Base-by-base conservation (phyloP, 495 filamentous ascomycete species). In the Evernia prunastri region DNA sequence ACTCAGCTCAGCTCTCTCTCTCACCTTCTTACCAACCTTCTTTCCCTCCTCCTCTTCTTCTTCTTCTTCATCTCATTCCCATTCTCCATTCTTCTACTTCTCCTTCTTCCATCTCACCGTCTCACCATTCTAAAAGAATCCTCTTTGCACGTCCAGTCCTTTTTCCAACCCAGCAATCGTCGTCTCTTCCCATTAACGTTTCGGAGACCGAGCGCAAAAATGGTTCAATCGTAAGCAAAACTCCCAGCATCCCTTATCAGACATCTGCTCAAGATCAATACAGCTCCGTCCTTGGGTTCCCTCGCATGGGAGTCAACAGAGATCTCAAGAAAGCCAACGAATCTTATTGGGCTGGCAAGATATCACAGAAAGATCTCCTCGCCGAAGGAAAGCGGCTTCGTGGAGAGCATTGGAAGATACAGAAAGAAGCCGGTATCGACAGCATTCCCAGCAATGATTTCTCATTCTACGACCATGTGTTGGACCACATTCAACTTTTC, bases 321-420 rank as follows among this genome's bases (percentile, higher is more conserved):
- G 95, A 98, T 83, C 88, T 98, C 74, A 98, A 98, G 89, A 98
- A 98, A 86, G 94, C 94, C 72, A 97, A 90, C 63, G 94, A 98
- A 80, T 88, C 93, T 63, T 87, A 97, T 86, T 98, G 94, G 94
- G 89, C 78, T 73, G 95, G 85, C 71, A 97, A 97, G 84, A 79
- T 95, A 75, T 91, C 89, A 61, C 89, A 88, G 69, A 85, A 89
- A 66, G 90, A 91, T 60, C 89, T 98, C 65, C 81, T 97, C 66
- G 81, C 85, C 60, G 95, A 97, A 84, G 94, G 89, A 75, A 97
- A 97, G 88, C 85, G 91, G 73, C 90, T 98, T 65, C 89, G 94
- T 82, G 82, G 88, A 63, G 92, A 87, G 72, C 94, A 98, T 87
- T 98, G 94, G 94, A 91, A 96, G 83, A 91, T 97, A 80, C 94